A percentile compares a stretch with the other conserved stretches of the same genome.
Conservation (phyloP, 331 rosid genomes). For the Malus hybrid region DNA sequence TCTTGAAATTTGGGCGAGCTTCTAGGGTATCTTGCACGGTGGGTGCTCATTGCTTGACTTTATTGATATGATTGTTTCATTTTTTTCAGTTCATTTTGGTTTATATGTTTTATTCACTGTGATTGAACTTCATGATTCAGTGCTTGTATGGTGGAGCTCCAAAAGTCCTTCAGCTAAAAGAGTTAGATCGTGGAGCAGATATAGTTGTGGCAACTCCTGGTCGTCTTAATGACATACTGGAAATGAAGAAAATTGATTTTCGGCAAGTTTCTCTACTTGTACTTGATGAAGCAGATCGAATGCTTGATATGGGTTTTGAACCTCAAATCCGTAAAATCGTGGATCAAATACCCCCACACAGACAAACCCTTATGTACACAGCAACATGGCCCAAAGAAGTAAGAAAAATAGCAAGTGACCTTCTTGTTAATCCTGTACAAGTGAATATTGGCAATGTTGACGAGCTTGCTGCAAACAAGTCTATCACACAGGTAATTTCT, state of each 20-base stretch:
- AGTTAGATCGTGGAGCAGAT: slow-evolving; percentile 90
- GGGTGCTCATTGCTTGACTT: slow-evolving; percentile 20
- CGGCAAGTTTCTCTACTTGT: slow-evolving; percentile 92
- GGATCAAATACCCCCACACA: slow-evolving; percentile 91
- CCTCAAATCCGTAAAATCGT: slow-evolving; percentile 98
- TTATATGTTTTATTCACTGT: slow-evolving; percentile 1
- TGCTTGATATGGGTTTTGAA: slow-evolving; percentile 99
- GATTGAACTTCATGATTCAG: slow-evolving; percentile 42
- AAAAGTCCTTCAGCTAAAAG: slow-evolving; percentile 84
- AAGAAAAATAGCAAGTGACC: slow-evolving; percentile 89
- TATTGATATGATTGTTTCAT: neutral
- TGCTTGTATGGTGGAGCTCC: slow-evolving; percentile 99
- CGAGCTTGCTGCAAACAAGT: slow-evolving; percentile 94
- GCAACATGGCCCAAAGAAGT: slow-evolving; percentile 99
- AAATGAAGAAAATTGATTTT: slow-evolving; percentile 83
- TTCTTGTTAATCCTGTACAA: slow-evolving; percentile 93
- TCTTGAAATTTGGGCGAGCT: slow-evolving; percentile 77
- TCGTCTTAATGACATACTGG: slow-evolving; percentile 91
- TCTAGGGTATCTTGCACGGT: slow-evolving; percentile 93
- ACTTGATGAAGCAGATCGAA: slow-evolving; percentile 99
- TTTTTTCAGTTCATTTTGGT: neutral
- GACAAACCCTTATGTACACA: slow-evolving; percentile 97
- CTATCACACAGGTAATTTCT: slow-evolving; percentile 82
- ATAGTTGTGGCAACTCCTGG: slow-evolving; percentile 99
- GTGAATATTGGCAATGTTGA: slow-evolving; percentile 94